Base-by-base conservation (phyloP, 176 grass and related monocot genomes). In the Eremochloa ophiuroides region DNA sequence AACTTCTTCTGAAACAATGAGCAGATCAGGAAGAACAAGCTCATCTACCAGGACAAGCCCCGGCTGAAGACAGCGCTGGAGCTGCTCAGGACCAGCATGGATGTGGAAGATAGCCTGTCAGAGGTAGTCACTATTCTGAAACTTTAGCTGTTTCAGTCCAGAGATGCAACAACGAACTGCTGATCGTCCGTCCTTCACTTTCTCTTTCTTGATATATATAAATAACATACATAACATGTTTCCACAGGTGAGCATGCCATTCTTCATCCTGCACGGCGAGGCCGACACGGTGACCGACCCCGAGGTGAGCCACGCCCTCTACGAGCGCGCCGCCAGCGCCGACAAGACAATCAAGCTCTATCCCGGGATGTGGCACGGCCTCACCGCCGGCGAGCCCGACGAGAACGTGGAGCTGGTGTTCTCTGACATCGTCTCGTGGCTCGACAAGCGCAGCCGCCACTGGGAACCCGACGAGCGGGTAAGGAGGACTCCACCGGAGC, bases 341-440 rank as follows among this genome's bases (percentile, higher is more conserved):
- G 93, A 99, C 84, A 95, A 95, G 88, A 88, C 86, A 10, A 91
- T 99, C 62, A 99, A 90, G 91, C 91, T 99, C 2, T 99, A 99
- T 64, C 75, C 86, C 0, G 93, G 88, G 17, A 99, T 99, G 93
- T 99, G 93, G 96, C 96, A 99, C 3, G 93, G 93, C 7, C 83
- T 99, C 69, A 99, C 93, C 8, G 84, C 88, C 16, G 96, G 93
- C 1, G 96, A 99, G 78, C 88, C 96, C 0, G 89, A 99, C 6
- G 85, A 93, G 1, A 99, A 99, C 18, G 87, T 99, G 2, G 84
- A 86, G 72, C 30, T 81, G 7, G 86, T 95, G 51, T 99, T 99
- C 26, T 70, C 88, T 2, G 93, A 99, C 82, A 91, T 95, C n/a
- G 77, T 95, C 1, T 10, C 76, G 0, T 99, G 96, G 93, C 91